Conservation (phyloP, 192 early-diverging fungal genomes). For the Paraglomus brasilianum region DNA sequence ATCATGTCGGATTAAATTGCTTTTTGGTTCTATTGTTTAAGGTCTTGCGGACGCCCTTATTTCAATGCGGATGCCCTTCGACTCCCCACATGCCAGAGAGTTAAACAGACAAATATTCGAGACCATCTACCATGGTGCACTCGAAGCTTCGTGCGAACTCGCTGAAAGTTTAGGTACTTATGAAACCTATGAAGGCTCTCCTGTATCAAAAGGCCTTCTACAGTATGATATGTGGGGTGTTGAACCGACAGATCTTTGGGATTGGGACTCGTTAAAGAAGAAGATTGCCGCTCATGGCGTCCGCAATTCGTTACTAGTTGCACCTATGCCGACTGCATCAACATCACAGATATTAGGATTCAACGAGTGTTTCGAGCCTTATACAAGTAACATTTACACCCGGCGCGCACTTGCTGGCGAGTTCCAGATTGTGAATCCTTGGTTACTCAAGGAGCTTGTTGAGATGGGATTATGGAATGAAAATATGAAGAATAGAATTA, state of each 20-base stretch:
- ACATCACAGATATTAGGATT: conserved; percentile 97
- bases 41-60: conserved; percentile 93
- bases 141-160: conserved; percentile 90
- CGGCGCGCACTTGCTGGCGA: conserved; percentile 94
- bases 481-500: conserved; percentile 89
- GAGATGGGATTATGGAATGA: conserved; percentile 94
- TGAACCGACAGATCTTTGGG: conserved; percentile 78
- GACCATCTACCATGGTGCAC: conserved; percentile 92
- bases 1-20: not conserved
- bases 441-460: conserved; percentile 92
- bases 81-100: conserved; percentile 76
- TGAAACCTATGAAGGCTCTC: conserved; percentile 84
- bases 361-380: conserved; percentile 97
- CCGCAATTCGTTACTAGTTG: conserved; percentile 91
- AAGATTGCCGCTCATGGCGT: conserved; percentile 81
- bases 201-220: conserved; percentile 85
- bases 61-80: conserved; percentile 92
- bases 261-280: conserved; percentile 83
- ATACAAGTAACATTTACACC: conserved; percentile 93
- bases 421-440: conserved; percentile 98
- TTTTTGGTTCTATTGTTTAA: not conserved
- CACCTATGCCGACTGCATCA: conserved; percentile 97
- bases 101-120: conserved; percentile 93
- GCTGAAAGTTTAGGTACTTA: conserved; percentile 79
- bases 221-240: conserved; percentile 96